These are phyloP conservation scores for Funneliformis mosseae DNA, from an alignment of 192 early-diverging fungal species.

Conservation along the genomic window DNA sequence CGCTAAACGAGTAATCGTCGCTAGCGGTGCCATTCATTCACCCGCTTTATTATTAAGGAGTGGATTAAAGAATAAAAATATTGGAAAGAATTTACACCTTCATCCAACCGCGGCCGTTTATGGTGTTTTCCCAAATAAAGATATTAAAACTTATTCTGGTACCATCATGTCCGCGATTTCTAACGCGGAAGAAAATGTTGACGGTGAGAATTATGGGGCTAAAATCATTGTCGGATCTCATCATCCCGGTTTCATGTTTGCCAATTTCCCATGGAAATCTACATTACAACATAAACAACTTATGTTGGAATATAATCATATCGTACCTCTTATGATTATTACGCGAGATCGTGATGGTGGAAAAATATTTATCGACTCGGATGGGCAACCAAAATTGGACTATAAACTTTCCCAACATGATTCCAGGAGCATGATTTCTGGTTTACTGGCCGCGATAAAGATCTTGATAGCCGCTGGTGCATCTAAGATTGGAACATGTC, in stretches of 20 bases:
- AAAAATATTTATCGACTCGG: slow-evolving; percentile 45
- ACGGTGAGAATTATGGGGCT: slow-evolving; percentile 66
- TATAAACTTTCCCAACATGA: slow-evolving; percentile 61
- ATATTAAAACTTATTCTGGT: slow-evolving; percentile 52
- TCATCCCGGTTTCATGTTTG: slow-evolving; percentile 54
- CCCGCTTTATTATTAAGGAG: slow-evolving; percentile 66
- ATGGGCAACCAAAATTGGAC: slow-evolving; percentile 47
- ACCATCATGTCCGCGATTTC: slow-evolving; percentile 72
- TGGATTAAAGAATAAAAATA: slow-evolving; percentile 69
- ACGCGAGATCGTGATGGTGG: slow-evolving; percentile 65
- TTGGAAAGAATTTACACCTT: slow-evolving; percentile 65
- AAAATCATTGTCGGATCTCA: slow-evolving; percentile 63
- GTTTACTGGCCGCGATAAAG: slow-evolving; percentile 47
- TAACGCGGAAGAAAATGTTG: slow-evolving; percentile 56
- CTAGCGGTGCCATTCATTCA: slow-evolving; percentile 65
- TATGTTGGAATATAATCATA: slow-evolving; percentile 53
- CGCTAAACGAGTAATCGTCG: slow-evolving; percentile 59
- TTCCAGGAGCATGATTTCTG: slow-evolving; percentile 45
- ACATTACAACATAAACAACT: slow-evolving; percentile 54
- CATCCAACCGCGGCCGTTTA: slow-evolving; percentile 65
- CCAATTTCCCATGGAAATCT: slow-evolving; percentile 51
- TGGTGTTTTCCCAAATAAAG: slow-evolving; percentile 63
- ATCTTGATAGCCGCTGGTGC: slow-evolving; percentile 71
- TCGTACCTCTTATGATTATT: slow-evolving; percentile 55
- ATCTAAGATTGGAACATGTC: slow-evolving; percentile 54